Base-by-base conservation (phyloP, 352 stramenopile species). In the Pythium folliculosum region DNA sequence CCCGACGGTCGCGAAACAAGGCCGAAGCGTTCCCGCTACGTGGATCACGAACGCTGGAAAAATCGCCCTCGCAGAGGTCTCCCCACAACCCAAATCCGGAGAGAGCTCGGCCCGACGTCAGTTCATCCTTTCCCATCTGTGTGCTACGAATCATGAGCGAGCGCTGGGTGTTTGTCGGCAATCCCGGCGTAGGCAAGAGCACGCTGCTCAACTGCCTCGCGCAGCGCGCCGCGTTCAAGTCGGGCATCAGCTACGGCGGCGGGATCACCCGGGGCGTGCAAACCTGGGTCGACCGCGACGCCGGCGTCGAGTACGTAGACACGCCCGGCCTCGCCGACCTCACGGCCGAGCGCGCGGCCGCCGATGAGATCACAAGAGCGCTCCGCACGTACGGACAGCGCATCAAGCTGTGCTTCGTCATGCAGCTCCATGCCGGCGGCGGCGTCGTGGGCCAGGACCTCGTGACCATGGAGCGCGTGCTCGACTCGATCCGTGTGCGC, bases 171-270 rank as follows among this genome's bases (percentile, higher is more conserved):
- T 65, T 65, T 32, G 13, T 67, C 0, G 60, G 60, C 2, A 67
- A 67, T 21, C 60, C 60, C 0, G 60, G 60, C 23, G 32, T 43
- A 0, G 60, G 60, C 43, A 67, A 67, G 60, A 67, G 60, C 51
- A 67, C 60, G 35, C 51, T 67, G 37, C 51, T 67, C 50, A 67
- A 67, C 43, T 67, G 60, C 60, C 51, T 67, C 37, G 50, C 40
- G 17, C 25, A 55, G 37, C 49, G 45, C 3, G 38, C 17, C 1
- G 51, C 45, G 5, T 67, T 67, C 23, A 13, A 21, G n/a, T 60
- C 60, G 10, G 60, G 60, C 38, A 19, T 67, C 10, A 60, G 38
- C 51, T 67, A 55, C 30, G 60, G 60, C 17, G 60, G 51, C 5
- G 60, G 60, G 12, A 27, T 67, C 37, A 67, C 60, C 19, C 48